Percentiles rank a stretch among this genome's conserved stretches.
Conservation (phyloP, 2,329 filamentous ascomycete genomes). For the Diaporthe caulivora region DNA sequence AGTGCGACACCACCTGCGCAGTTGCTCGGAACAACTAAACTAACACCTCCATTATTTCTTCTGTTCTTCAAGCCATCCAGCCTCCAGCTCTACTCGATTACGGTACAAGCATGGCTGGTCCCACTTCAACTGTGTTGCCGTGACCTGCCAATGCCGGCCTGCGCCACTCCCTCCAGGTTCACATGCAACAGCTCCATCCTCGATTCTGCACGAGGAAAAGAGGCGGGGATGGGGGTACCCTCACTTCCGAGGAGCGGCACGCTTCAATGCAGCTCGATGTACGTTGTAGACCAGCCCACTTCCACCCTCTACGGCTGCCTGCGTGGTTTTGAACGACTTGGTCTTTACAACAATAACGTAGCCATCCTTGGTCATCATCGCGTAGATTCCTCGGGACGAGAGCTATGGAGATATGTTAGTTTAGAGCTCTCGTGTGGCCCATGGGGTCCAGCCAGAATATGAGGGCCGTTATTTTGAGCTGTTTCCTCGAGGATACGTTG, state of each 20-base stretch:
- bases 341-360: slow-evolving; percentile 16
- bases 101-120: background rate
- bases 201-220: background rate
- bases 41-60: background rate
- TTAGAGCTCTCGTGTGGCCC: background rate
- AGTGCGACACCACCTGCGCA: background rate
- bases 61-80: background rate
- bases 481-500: too few species aligned
- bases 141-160: background rate
- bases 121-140: background rate
- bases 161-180: background rate
- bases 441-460: background rate
- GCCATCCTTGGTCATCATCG: slow-evolving; percentile 10
- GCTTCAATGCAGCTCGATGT: background rate
- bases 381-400: background rate
- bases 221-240: background rate
- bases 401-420: background rate
- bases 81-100: background rate
- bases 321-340: background rate
- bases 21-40: background rate
- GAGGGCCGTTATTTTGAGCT: background rate
- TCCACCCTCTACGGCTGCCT: background rate
- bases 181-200: background rate
- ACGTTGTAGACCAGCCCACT: background rate
- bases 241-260: background rate